Conservation (phyloP, 495 filamentous ascomycete genomes). For the Letharia columbiana region DNA sequence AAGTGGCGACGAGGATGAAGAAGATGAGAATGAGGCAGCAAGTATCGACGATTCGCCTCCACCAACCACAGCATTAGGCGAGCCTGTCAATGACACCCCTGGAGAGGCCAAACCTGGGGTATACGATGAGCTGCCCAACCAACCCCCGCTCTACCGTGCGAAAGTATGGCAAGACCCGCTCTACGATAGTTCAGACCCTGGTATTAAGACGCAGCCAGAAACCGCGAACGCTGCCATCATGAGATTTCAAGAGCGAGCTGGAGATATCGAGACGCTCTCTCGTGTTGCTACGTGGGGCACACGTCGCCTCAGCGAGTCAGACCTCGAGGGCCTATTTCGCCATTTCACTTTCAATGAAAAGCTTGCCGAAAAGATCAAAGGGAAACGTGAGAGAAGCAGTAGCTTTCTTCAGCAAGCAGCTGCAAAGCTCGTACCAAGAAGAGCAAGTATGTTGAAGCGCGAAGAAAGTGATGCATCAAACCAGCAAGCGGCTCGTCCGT, state of each 20-base stretch:
- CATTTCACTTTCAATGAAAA: slow-evolving; percentile 49
- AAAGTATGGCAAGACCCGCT: slow-evolving; percentile 40
- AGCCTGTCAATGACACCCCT: slow-evolving; percentile 29
- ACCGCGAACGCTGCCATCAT: slow-evolving; percentile 41
- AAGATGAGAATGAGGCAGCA: slow-evolving; percentile 27
- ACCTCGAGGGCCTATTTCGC: slow-evolving; percentile 56
- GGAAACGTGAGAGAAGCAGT: slow-evolving; percentile 31
- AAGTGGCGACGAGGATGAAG: slow-evolving; percentile 36
- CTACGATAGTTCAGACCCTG: slow-evolving; percentile 29
- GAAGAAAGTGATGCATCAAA: slow-evolving; percentile 34
- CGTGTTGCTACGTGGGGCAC: slow-evolving; percentile 68
- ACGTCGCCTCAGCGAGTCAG: slow-evolving; percentile 51
- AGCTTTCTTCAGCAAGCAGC: slow-evolving; percentile 39
- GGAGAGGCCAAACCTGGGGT: slow-evolving; percentile 25
- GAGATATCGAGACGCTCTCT: slow-evolving; percentile 44
- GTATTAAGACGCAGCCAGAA: slow-evolving; percentile 35
- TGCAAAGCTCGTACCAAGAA: slow-evolving; percentile 47
- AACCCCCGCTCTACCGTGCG: slow-evolving; percentile 32
- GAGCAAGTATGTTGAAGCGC: slow-evolving; percentile 41
- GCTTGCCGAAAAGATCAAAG: slow-evolving; percentile 31
- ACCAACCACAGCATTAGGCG: slow-evolving; percentile 30
- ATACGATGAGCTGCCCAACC: slow-evolving; percentile 21
- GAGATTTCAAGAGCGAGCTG: slow-evolving; percentile 36
- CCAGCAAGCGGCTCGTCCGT: slow-evolving; percentile 28
- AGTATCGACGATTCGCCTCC: slow-evolving; percentile 27